phyloP scores from a whole-genome alignment of 768 basidiomycete genomes.

The Leccinum ochraceum region DNA sequence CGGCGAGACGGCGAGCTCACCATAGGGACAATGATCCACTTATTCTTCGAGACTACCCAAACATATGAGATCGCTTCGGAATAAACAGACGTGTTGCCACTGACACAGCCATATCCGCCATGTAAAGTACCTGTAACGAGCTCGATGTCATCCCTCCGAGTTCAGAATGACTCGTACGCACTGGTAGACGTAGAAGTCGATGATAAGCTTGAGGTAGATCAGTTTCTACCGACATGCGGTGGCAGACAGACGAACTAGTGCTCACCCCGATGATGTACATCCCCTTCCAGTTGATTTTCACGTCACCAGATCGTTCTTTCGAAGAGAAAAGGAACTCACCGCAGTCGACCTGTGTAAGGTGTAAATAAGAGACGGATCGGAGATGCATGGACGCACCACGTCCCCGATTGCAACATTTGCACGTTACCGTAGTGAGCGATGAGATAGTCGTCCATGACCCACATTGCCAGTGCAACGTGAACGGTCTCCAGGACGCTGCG shows the following conservation, averaged over 20 bases:
- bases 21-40: conserved; percentile 23
- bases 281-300: conserved; percentile 7
- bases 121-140: conserved; percentile 25
- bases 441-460: conserved; percentile 27
- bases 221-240: background rate
- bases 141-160: background rate
- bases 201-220: conserved; percentile 19
- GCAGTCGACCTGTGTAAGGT: conserved; percentile 13
- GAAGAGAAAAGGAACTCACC: conserved; percentile 14
- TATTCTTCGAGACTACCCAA: conserved; percentile 17
- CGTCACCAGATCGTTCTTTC: background rate
- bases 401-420: conserved; percentile 10
- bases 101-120: conserved; percentile 33
- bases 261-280: conserved; percentile 29
- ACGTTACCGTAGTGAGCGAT: conserved; percentile 20
- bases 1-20: conserved; percentile 3
- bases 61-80: conserved; percentile 2
- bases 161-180: conserved; percentile 3
- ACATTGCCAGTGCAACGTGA: conserved; percentile 26
- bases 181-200: conserved; percentile 32
- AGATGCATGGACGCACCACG: conserved; percentile 19
- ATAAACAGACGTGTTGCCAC: conserved; percentile 1
- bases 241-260: background rate
- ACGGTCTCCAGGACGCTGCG: conserved; percentile 23
- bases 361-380: background rate